A percentile compares a stretch with the other conserved stretches of the same genome.
phyloP scores from a whole-genome alignment of 73 alveolate species.

The Effrenium voratum region DNA sequence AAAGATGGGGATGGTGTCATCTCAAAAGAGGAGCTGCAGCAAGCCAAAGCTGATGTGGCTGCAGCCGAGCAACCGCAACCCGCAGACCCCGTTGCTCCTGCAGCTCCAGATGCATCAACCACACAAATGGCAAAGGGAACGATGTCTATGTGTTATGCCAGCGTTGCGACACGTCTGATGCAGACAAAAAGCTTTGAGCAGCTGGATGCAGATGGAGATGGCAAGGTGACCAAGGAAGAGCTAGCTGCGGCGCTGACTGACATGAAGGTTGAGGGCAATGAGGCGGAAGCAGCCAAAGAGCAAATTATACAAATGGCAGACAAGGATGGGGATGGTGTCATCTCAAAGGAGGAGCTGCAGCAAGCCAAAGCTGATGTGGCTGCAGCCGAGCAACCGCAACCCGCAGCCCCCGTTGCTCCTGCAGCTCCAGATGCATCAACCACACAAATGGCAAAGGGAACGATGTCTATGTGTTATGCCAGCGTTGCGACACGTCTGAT shows the following conservation, averaged over 20 bases:
- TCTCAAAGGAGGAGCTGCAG: slow-evolving; percentile 5
- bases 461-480: background rate
- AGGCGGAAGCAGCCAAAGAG: slow-evolving; percentile 10
- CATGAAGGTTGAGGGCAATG: slow-evolving; percentile 5
- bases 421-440: background rate
- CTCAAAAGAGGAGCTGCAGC: background rate
- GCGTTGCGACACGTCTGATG: background rate
- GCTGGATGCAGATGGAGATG: slow-evolving; percentile 22
- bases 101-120: too few species aligned
- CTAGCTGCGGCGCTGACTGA: background rate
- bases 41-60: background rate
- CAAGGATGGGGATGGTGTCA: slow-evolving; percentile 39
- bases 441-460: background rate
- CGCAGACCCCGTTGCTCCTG: too few species aligned
- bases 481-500: slow-evolving; percentile 9
- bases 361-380: background rate
- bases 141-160: too few species aligned
- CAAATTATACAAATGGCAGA: slow-evolving; percentile 27
- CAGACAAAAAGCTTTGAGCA: slow-evolving; percentile 17
- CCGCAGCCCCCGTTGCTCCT: background rate
- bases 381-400: background rate
- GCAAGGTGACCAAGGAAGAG: background rate
- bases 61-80: too few species aligned
- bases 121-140: too few species aligned
- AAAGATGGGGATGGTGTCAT: slow-evolving; percentile 29